Conservation (phyloP, 2,329 filamentous ascomycete genomes). For the Incumbomyces lentus region DNA sequence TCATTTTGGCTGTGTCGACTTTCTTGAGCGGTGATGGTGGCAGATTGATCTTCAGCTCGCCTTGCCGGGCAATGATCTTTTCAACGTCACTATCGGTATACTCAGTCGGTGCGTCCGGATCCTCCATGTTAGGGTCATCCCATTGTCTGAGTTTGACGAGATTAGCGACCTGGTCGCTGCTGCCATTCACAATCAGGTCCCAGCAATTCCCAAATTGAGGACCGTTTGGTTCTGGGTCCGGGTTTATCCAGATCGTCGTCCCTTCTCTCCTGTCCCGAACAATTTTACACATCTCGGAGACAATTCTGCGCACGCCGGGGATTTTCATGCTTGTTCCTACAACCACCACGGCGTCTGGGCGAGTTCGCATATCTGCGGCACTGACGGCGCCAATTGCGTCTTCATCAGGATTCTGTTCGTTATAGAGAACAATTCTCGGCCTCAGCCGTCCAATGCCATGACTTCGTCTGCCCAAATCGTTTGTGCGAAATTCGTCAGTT, state of each 20-base stretch:
- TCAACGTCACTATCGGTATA: conserved; percentile 37
- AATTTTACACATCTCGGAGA: conserved; percentile 79
- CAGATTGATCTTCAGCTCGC: conserved; percentile 30
- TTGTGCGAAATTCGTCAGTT: conserved; percentile 65
- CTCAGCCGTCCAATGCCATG: conserved; percentile 85
- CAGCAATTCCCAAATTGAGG: conserved; percentile 85
- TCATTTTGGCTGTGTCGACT: conserved; percentile 28
- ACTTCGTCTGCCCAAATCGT: conserved; percentile 71
- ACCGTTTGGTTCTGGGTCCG: conserved; percentile 70
- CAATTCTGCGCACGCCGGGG: conserved; percentile 78
- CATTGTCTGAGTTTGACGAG: conserved; percentile 53
- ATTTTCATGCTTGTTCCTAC: conserved; percentile 95
- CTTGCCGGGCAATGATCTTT: conserved; percentile 29
- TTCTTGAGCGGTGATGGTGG: conserved; percentile 28
- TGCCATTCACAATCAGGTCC: conserved; percentile 79
- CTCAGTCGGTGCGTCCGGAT: conserved; percentile 27
- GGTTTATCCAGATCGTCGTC: conserved; percentile 88
- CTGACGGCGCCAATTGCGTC: conserved; percentile 92
- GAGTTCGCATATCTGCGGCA: conserved; percentile 68
- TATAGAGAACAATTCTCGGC: conserved; percentile 92
- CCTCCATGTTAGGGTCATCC: conserved; percentile 39
- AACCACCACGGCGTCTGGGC: conserved; percentile 86
- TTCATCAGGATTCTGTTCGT: conserved; percentile 92
- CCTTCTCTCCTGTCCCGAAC: conserved; percentile 75
- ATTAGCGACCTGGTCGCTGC: conserved; percentile 76